A percentile compares a stretch with the other conserved stretches of the same genome.
These are phyloP conservation scores for Suillus placidus DNA, from an alignment of 768 basidiomycete species.

Conservation along the genomic window DNA sequence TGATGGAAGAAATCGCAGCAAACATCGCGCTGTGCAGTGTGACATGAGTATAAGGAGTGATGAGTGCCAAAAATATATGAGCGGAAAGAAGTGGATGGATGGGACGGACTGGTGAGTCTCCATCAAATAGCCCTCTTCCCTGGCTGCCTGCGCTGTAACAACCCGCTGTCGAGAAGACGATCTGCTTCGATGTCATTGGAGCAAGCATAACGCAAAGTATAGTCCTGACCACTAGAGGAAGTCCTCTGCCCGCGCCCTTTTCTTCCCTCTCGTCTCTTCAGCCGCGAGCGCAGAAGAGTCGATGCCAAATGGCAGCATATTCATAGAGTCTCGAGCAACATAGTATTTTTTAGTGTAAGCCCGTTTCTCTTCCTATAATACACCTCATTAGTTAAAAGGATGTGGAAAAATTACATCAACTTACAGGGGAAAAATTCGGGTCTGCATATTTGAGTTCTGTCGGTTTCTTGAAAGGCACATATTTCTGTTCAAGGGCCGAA, in stretches of 20 bases:
- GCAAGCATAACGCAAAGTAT: conserved; percentile 19
- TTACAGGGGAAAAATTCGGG: conserved; percentile 77
- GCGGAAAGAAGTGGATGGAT: conserved; percentile 31
- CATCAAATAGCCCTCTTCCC: conserved; percentile 19
- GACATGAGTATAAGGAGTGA: conserved; percentile 21
- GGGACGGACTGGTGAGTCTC: conserved; percentile 42
- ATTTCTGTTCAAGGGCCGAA: conserved; percentile 60
- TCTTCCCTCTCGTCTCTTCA: conserved; percentile 77
- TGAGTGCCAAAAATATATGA: conserved; percentile 29
- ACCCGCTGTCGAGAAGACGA: conserved; percentile 24
- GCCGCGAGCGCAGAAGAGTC: conserved; percentile 33
- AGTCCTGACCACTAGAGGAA: conserved; percentile 54
- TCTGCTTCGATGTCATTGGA: conserved; percentile 20
- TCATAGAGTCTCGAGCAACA: conserved; percentile 45
- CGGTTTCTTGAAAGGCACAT: conserved; percentile 75
- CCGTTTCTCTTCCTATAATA: conserved; percentile 75
- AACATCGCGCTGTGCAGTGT: conserved; percentile 11
- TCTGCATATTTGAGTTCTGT: conserved; percentile 76
- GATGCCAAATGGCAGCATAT: conserved; percentile 19
- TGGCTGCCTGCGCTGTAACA: neutral
- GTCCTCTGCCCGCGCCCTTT: conserved; percentile 85
- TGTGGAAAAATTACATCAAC: conserved; percentile 26
- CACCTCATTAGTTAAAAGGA: neutral
- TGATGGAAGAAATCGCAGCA: conserved; percentile 8
- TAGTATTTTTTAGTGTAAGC: conserved; percentile 67